These are phyloP conservation scores for Nephelium lappaceum DNA, from an alignment of 345 rosid species.

Conservation along the genomic window DNA sequence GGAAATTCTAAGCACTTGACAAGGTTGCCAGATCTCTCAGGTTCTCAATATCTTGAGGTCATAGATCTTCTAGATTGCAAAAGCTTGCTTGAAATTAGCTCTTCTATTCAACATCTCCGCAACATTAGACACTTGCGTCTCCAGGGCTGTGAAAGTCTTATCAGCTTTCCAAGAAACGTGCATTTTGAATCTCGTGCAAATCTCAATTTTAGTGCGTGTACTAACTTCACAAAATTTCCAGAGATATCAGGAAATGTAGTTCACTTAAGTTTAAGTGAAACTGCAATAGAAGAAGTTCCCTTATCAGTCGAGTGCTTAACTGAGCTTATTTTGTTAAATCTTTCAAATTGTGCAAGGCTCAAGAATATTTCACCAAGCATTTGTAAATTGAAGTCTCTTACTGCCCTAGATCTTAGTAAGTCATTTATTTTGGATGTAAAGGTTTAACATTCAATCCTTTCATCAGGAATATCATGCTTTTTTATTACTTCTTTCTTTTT, in stretches of 20 bases:
- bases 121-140: not conserved
- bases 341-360: not conserved
- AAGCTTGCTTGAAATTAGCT: not conserved
- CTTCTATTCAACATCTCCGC: not conserved
- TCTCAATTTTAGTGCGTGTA: not conserved
- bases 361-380: not conserved
- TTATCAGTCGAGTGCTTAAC: not conserved
- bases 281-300: conserved; percentile 5
- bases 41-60: not conserved
- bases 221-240: not conserved
- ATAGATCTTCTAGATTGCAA: not conserved
- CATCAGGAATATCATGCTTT: too few relatives aligned
- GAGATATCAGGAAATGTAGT: not conserved
- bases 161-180: not conserved
- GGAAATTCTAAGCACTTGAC: too few relatives aligned
- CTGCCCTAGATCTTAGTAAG: too few relatives aligned
- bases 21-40: not conserved
- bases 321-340: not conserved
- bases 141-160: not conserved
- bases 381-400: not conserved
- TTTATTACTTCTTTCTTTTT: too few relatives aligned
- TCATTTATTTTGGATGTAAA: too few relatives aligned
- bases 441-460: too few relatives aligned
- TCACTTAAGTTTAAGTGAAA: not conserved
- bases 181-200: not conserved